Evolutionary conservation across 768 basidiomycete species (phyloP), one percentile per base, ranked within the genome.

Genomic region (Leccinum uliginosum): DNA sequence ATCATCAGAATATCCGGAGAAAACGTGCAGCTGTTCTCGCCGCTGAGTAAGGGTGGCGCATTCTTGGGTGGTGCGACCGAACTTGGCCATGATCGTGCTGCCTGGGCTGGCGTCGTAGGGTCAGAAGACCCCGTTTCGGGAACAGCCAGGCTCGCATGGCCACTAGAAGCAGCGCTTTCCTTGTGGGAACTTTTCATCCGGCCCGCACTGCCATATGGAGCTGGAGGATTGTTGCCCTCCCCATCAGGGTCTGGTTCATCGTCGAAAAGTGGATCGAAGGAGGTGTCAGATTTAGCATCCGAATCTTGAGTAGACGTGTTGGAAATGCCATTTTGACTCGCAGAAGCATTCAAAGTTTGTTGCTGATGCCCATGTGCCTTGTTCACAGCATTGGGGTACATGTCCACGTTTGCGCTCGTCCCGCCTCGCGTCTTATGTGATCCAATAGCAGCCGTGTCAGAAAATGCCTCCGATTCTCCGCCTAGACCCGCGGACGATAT

Each of bases 221-320:
- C 56, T 44, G 60, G 40, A 23, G 53, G 57, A 27, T 53, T 54
- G 50, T 74, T 72, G 11, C 68, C 69, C 56, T 79, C 77, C n/a
- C 75, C 82, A 51, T 81, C 82, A 2, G 77, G 81, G 51, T 87
- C 87, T 11, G 82, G 83, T 65, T 89, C 92, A 55, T 91, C 91
- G 65, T 93, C 93, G 67, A 97, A 98, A 19, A 98, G 75, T 27
- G 94, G 90, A 65, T 95, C 93, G 67, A 83, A 91, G 0, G 91
- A 91, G 6, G 81, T 81, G 56, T 93, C 88, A 4, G 92, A 91
- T 66, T 83, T 87, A 17, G 83, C 75, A 65, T 92, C 90, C 1
- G 78, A 74, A 34, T 80, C 77, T 61, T 71, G 73, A 43, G 47
- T 63, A 48, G 60, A 47, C 34, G 47, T 44, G 45, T 62, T 72